Evolutionary conservation across 495 filamentous ascomycete genomes (phyloP).

Genomic region (Venustampulla echinocandica): DNA sequence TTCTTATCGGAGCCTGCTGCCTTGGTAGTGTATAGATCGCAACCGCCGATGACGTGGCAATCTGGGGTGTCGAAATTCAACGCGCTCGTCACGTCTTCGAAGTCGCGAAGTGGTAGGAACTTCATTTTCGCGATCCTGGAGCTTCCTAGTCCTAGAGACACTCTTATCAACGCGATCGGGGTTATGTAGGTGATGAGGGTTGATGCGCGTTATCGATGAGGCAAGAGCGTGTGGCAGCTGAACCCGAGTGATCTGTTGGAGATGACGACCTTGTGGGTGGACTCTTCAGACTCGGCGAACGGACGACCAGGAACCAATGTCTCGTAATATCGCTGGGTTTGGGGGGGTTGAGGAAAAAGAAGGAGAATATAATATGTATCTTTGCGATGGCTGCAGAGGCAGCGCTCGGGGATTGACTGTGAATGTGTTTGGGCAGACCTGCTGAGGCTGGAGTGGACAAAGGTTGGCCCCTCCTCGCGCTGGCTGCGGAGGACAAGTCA

Average conservation of each 20-base stretch:
- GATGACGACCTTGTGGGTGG: conserved; percentile 17
- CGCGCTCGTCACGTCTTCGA: conserved; percentile 80
- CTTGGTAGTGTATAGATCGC: conserved; percentile 96
- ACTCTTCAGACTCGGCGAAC: conserved; percentile 24
- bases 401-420: conserved; percentile 3
- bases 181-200: conserved; percentile 8
- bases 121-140: conserved; percentile 30
- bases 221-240: conserved; percentile 22
- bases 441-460: conserved; percentile 23
- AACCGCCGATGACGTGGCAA: conserved; percentile 79
- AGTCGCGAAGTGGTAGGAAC: conserved; percentile 85
- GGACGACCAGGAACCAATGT: conserved; percentile 22
- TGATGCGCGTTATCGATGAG: conserved; percentile 24
- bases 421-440: conserved; percentile 11
- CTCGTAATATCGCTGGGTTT: conserved; percentile 8
- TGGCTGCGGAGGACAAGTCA: conserved; percentile 24
- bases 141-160: conserved; percentile 12
- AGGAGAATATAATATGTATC: too few relatives aligned
- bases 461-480: conserved; percentile 18
- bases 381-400: conserved; percentile 14
- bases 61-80: conserved; percentile 92
- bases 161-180: conserved; percentile 20
- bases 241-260: conserved; percentile 20
- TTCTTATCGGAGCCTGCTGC: conserved; percentile 88
- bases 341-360: not conserved